These are phyloP conservation scores for Polychytrium aggregatum DNA, from an alignment of 192 early-diverging fungal species.

Conservation along the genomic window DNA sequence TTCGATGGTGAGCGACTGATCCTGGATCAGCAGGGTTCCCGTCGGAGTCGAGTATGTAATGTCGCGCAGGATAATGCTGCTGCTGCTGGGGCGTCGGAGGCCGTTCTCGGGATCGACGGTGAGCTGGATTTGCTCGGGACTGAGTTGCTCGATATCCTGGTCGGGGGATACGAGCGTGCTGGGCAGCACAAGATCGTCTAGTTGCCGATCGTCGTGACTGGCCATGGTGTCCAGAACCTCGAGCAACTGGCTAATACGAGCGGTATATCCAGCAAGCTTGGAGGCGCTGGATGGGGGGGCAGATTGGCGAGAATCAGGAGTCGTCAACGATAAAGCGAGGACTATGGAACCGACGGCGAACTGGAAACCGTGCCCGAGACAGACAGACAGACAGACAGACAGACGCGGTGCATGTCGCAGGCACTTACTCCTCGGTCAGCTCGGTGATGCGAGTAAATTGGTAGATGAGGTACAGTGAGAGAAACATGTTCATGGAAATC, in stretches of 20 bases:
- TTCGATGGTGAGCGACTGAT: slow-evolving; percentile 8
- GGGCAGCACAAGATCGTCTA: slow-evolving; percentile 10
- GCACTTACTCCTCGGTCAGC: slow-evolving; percentile 37
- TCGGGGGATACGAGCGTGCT: not conserved
- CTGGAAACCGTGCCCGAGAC: too few species aligned
- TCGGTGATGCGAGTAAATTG: slow-evolving; percentile 62
- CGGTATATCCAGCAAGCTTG: slow-evolving; percentile 69
- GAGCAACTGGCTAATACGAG: slow-evolving; percentile 70
- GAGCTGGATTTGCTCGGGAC: too few species aligned
- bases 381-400: too few species aligned
- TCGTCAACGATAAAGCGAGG: not conserved
- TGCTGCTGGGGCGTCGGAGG: too few species aligned
- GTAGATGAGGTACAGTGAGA: slow-evolving; percentile 76
- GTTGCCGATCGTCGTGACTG: too few species aligned
- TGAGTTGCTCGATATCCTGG: slow-evolving; percentile 1
- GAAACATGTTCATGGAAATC: slow-evolving; percentile 71
- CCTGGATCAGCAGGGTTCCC: slow-evolving; percentile 10
- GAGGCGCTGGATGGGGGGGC: slow-evolving; percentile 31
- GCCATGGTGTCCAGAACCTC: slow-evolving; percentile 50
- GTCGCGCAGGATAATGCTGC: slow-evolving; percentile 53
- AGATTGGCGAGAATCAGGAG: slow-evolving; percentile 1
- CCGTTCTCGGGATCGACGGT: too few species aligned
- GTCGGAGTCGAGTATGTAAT: slow-evolving; percentile 7
- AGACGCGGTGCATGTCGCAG: too few species aligned
- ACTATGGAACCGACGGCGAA: too few species aligned